Evolutionary conservation across 2,329 filamentous ascomycete genomes (phyloP).

Genomic region (Aureobasidium subglaciale): DNA sequence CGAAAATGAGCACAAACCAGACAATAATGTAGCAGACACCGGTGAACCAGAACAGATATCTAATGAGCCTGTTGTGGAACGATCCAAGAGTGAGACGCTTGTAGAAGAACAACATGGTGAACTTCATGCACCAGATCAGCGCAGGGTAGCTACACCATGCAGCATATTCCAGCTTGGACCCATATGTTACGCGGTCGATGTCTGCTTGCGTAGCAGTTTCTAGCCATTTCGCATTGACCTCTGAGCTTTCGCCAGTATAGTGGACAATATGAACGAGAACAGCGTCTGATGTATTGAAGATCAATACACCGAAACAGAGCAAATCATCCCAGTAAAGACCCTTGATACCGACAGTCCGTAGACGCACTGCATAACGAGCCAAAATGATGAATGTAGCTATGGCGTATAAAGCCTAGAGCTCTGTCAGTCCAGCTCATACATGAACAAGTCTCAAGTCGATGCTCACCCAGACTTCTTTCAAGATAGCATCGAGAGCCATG

Average conservation of each 20-base stretch:
- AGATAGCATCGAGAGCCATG: slow-evolving; percentile 8
- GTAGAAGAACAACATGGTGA: slow-evolving; percentile 28
- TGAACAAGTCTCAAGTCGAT: neutral
- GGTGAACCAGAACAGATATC: slow-evolving; percentile 24
- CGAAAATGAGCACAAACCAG: slow-evolving; percentile 25
- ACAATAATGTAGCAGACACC: slow-evolving; percentile 27
- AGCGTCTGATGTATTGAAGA: slow-evolving; percentile 32
- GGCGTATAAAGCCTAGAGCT: neutral
- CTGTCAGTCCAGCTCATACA: neutral
- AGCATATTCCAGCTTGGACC: slow-evolving; percentile 33
- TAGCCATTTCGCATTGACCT: slow-evolving; percentile 20
- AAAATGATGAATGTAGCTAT: slow-evolving; percentile 24
- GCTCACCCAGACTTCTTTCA: slow-evolving; percentile 13
- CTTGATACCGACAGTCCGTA: slow-evolving; percentile 33
- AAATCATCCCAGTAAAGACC: slow-evolving; percentile 36
- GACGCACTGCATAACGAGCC: slow-evolving; percentile 30
- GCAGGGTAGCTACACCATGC: slow-evolving; percentile 37
- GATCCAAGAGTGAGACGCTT: slow-evolving; percentile 29
- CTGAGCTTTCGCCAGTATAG: slow-evolving; percentile 26
- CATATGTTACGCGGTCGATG: slow-evolving; percentile 25
- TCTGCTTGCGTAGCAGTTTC: slow-evolving; percentile 24
- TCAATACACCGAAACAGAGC: slow-evolving; percentile 19
- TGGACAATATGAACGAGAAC: slow-evolving; percentile 32
- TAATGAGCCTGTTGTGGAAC: slow-evolving; percentile 27
- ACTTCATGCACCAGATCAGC: slow-evolving; percentile 32